phyloP scores from a whole-genome alignment of 1,139 yeast species.

The Debaryomycetaceae sp. region DNA sequence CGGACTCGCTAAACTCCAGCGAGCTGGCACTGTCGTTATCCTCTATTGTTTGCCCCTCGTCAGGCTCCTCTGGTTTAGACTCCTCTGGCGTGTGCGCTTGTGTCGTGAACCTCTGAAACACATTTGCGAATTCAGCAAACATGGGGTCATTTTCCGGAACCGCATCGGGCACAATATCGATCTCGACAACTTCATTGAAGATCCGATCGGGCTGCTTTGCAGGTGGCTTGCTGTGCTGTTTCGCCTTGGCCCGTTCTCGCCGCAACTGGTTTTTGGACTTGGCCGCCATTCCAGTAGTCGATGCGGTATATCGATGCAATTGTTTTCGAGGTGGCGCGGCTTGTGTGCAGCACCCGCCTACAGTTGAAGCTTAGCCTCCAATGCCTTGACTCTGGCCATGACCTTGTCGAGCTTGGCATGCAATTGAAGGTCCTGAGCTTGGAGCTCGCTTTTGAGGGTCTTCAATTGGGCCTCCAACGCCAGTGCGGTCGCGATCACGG shows the following conservation, averaged over 20 bases:
- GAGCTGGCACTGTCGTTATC: slow-evolving; percentile 25
- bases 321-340: background rate
- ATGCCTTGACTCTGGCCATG: slow-evolving; percentile 16
- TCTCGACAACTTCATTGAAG: slow-evolving; percentile 7
- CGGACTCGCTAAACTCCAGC: slow-evolving; percentile 8
- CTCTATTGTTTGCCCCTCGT: slow-evolving; percentile 25
- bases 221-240: slow-evolving; percentile 33
- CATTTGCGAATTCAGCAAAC: slow-evolving; percentile 35
- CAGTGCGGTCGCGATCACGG: too few relatives aligned
- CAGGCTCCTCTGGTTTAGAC: slow-evolving; percentile 7
- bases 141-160: slow-evolving; percentile 21
- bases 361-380: slow-evolving; percentile 15
- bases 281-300: slow-evolving; percentile 19
- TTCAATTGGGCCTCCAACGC: slow-evolving; percentile 40
- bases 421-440: slow-evolving; percentile 27
- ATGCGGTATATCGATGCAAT: background rate
- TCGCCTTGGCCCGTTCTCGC: slow-evolving; percentile 53
- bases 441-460: slow-evolving; percentile 24
- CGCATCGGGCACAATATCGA: slow-evolving; percentile 4
- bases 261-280: slow-evolving; percentile 61
- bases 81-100: background rate
- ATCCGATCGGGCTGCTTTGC: too few relatives aligned
- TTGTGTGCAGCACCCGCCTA: background rate
- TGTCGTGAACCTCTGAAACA: slow-evolving; percentile 35
- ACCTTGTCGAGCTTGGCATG: slow-evolving; percentile 24